Evolutionary conservation across 805 yeast genomes (phyloP).

Genomic region (Kazachstania bromeliacearum): DNA sequence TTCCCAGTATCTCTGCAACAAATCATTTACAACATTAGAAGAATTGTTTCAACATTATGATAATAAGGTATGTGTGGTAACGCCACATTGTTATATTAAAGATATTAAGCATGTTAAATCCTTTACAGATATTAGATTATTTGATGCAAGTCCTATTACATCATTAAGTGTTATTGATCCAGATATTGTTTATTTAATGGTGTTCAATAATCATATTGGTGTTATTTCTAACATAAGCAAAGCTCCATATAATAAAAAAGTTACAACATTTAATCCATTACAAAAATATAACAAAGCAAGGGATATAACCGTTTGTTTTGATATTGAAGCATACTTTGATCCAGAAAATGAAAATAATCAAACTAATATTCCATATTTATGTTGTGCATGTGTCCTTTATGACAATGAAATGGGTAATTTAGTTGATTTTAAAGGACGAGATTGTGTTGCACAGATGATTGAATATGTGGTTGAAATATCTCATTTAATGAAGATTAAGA

Average conservation of each 20-base stretch:
- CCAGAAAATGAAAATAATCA: slow-evolving; percentile 2
- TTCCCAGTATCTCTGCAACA: not conserved
- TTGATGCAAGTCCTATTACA: too few relatives aligned
- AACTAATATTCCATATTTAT: slow-evolving; percentile 2
- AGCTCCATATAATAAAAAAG: too few relatives aligned
- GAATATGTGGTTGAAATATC: too few relatives aligned
- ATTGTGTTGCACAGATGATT: slow-evolving; percentile 2
- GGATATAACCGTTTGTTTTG: slow-evolving; percentile 1
- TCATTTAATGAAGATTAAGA: too few relatives aligned
- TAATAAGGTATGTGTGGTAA: not conserved
- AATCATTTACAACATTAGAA: not conserved
- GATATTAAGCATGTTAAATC: not conserved
- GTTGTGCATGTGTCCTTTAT: not conserved
- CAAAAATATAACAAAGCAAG: not conserved
- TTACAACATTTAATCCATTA: slow-evolving; percentile 1
- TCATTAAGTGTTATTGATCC: too few relatives aligned
- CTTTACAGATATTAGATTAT: too few relatives aligned
- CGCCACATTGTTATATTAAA: not conserved
- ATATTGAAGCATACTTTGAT: not conserved
- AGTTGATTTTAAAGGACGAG: slow-evolving; percentile 1
- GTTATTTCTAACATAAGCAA: too few relatives aligned
- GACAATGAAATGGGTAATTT: slow-evolving; percentile 1
- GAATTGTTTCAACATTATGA: not conserved
- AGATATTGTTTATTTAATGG: too few relatives aligned
- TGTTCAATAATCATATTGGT: too few relatives aligned